Conservation (phyloP, 2,329 filamentous ascomycete genomes). For the Monascus ruber region DNA sequence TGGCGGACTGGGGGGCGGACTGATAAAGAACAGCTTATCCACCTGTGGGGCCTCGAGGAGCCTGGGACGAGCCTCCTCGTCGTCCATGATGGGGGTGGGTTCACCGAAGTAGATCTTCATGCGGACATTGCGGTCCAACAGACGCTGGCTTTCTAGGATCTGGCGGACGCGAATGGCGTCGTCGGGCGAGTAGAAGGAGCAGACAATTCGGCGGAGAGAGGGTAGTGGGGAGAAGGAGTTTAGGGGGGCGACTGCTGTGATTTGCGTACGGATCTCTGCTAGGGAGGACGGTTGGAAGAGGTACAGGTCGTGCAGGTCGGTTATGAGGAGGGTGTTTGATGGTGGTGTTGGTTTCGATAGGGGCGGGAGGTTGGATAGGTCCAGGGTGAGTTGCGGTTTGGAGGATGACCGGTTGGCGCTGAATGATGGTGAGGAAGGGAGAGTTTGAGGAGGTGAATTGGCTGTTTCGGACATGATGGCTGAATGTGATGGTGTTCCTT, state of each 20-base stretch:
- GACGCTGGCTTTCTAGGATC: slow-evolving; percentile 27
- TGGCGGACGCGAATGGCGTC: slow-evolving; percentile 35
- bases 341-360: slow-evolving; percentile 36
- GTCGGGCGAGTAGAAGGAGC: slow-evolving; percentile 33
- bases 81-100: slow-evolving; percentile 35
- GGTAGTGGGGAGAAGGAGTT: slow-evolving; percentile 42
- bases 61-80: slow-evolving; percentile 23
- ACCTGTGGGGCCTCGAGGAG: slow-evolving; percentile 46
- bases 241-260: slow-evolving; percentile 30
- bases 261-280: slow-evolving; percentile 30
- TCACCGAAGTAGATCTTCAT: slow-evolving; percentile 43
- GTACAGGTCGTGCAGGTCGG: slow-evolving; percentile 33
- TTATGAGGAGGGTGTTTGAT: slow-evolving; percentile 41
- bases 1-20: slow-evolving; percentile 51
- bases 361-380: slow-evolving; percentile 34
- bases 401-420: slow-evolving; percentile 14
- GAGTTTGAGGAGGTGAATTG: slow-evolving; percentile 11
- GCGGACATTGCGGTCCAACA: slow-evolving; percentile 22
- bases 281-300: slow-evolving; percentile 38
- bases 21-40: slow-evolving; percentile 56
- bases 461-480: background rate
- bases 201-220: slow-evolving; percentile 40
- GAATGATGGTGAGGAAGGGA: slow-evolving; percentile 16
- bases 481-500: slow-evolving; percentile 9
- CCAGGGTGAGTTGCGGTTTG: slow-evolving; percentile 32